These are phyloP conservation scores for Blastomyces emzantsi DNA, from an alignment of 2,329 filamentous ascomycete species.

Conservation along the genomic window DNA sequence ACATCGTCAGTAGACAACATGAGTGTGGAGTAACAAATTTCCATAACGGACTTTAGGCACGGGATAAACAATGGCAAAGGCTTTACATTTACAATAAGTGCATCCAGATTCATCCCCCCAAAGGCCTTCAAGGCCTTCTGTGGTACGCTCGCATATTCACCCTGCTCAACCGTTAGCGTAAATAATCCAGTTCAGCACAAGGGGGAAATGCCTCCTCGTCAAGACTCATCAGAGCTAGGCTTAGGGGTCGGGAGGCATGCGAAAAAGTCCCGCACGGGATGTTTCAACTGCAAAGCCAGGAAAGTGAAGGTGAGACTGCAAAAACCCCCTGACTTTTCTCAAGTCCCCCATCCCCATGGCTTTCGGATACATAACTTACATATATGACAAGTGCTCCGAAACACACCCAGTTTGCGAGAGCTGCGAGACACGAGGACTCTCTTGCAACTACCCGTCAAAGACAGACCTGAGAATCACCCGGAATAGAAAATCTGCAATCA, in stretches of 20 bases:
- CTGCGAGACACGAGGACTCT: background rate
- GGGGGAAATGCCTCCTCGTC: background rate
- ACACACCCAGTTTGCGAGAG: background rate
- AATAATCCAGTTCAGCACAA: background rate
- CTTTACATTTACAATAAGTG: background rate
- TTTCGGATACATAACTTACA: background rate
- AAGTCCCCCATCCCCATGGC: background rate
- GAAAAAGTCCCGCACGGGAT: conserved; percentile 32
- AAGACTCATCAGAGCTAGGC: background rate
- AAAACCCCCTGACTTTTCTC: background rate
- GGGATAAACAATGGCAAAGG: background rate
- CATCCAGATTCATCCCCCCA: background rate
- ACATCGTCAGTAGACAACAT: background rate
- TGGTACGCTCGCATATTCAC: background rate
- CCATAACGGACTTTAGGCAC: background rate
- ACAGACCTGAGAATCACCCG: background rate
- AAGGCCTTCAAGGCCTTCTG: too few relatives aligned
- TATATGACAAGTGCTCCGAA: background rate
- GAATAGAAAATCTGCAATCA: background rate
- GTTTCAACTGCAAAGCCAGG: conserved; percentile 31
- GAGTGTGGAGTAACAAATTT: background rate
- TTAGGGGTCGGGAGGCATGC: background rate
- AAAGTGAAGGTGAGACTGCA: conserved; percentile 39
- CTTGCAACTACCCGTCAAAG: background rate
- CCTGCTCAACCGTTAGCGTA: background rate